Percentiles rank a stretch among this genome's conserved stretches.
phyloP scores from a whole-genome alignment of 1,139 yeast species.

The Zhuliangozyma parablackwelliae region DNA sequence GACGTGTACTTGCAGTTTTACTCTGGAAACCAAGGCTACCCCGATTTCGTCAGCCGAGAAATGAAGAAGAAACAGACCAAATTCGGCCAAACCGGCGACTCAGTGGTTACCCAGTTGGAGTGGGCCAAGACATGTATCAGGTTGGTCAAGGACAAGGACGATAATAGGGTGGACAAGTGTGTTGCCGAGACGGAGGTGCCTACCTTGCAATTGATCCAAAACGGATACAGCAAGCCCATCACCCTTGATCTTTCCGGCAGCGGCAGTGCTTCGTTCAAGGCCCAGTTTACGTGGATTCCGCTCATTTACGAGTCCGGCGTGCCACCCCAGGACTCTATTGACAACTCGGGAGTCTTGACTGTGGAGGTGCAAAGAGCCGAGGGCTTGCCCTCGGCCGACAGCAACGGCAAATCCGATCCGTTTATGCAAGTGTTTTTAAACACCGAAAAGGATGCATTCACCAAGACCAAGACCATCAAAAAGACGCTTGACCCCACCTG shows the following conservation, averaged over 20 bases:
- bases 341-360: constrained; percentile 71
- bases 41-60: constrained; percentile 53
- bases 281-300: constrained; percentile 81
- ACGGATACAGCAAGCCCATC: constrained; percentile 59
- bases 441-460: constrained; percentile 52
- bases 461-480: constrained; percentile 75
- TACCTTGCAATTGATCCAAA: constrained; percentile 61
- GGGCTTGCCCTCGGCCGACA: constrained; percentile 77
- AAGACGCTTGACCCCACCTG: constrained; percentile 85
- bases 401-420: constrained; percentile 92
- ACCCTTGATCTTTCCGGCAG: constrained; percentile 46
- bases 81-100: constrained; percentile 67
- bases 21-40: constrained; percentile 69
- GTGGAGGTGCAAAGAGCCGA: constrained; percentile 62
- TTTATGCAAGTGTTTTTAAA: constrained; percentile 65
- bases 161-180: constrained; percentile 53
- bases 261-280: constrained; percentile 42
- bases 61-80: constrained; percentile 33
- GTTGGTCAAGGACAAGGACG: constrained; percentile 49
- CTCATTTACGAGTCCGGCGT: constrained; percentile 49
- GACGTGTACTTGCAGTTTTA: constrained; percentile 65
- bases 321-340: constrained; percentile 71
- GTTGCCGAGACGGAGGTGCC: constrained; percentile 65
- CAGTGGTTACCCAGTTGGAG: constrained; percentile 67
- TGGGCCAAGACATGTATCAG: constrained; percentile 66